Evolutionary conservation across 192 early-diverging fungal species (phyloP).

Genomic region (Rhizoclosmatium globosum): DNA sequence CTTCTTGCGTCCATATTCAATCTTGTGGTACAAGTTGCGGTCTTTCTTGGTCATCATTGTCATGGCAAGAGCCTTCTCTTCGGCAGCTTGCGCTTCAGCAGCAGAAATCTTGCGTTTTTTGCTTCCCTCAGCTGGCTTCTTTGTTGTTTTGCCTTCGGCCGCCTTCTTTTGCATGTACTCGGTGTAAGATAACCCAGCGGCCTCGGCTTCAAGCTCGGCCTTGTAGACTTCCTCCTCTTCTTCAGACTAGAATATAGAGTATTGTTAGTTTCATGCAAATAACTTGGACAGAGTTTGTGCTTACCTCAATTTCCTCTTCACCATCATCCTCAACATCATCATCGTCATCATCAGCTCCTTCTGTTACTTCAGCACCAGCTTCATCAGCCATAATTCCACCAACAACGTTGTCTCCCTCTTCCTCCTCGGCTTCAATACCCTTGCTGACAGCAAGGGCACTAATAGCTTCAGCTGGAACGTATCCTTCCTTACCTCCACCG

Average conservation of each 20-base stretch:
- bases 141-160: constrained; percentile 41
- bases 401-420: constrained; percentile 72
- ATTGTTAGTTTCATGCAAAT: not conserved
- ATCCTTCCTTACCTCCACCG: constrained; percentile 83
- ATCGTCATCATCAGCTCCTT: constrained; percentile 62
- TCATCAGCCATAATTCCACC: constrained; percentile 70
- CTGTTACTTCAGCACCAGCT: constrained; percentile 65
- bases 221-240: constrained; percentile 62
- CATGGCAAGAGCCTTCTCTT: constrained; percentile 75
- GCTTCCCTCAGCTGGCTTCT: constrained; percentile 23
- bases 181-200: constrained; percentile 69
- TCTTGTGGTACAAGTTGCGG: constrained; percentile 78
- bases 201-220: constrained; percentile 74
- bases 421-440: constrained; percentile 42
- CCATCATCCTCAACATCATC: constrained; percentile 68
- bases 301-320: constrained; percentile 43
- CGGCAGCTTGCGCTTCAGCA: constrained; percentile 63
- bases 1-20: constrained; percentile 76
- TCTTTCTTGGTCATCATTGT: constrained; percentile 92
- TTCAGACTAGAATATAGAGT: constrained; percentile 28
- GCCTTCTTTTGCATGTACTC: constrained; percentile 66
- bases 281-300: not conserved
- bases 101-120: constrained; percentile 65
- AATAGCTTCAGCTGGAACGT: constrained; percentile 69
- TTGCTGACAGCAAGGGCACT: constrained; percentile 19